A percentile compares a stretch with the other conserved stretches of the same genome.
Conservation (phyloP, 108 stramenopile genomes). For the Cyclotella choctawhatcheeana region DNA sequence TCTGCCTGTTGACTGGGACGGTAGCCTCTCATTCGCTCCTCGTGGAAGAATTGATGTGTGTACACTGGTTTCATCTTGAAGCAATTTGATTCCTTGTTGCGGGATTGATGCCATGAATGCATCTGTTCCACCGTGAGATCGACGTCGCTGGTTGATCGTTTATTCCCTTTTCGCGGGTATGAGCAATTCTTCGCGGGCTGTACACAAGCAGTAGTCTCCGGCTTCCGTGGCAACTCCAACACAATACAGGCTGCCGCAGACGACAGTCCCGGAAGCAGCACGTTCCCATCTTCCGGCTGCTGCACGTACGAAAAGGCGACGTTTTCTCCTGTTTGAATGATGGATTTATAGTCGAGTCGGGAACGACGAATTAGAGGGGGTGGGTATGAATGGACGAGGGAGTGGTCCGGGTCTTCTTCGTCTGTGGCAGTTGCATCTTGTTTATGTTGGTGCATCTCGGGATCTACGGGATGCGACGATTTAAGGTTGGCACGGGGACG, state of each 20-base stretch:
- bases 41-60: conserved; percentile 44
- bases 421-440: too few relatives aligned
- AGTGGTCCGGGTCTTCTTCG: too few relatives aligned
- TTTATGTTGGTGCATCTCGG: too few relatives aligned
- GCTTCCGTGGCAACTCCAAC: too few relatives aligned
- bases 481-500: too few relatives aligned
- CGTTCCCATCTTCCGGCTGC: not conserved
- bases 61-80: conserved; percentile 45
- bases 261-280: not conserved
- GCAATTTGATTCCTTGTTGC: not conserved
- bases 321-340: not conserved
- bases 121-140: not conserved
- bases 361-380: not conserved
- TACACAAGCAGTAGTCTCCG: too few relatives aligned
- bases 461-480: too few relatives aligned
- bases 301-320: not conserved
- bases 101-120: not conserved
- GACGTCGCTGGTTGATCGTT: not conserved
- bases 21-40: conserved; percentile 38
- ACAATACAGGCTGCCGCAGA: not conserved
- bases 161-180: too few relatives aligned
- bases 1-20: conserved; percentile 28
- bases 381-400: not conserved
- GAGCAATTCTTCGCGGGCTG: too few relatives aligned
- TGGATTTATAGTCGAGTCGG: not conserved